These are phyloP conservation scores for Torulaspora maleeae DNA, from an alignment of 805 yeast species.

Conservation along the genomic window DNA sequence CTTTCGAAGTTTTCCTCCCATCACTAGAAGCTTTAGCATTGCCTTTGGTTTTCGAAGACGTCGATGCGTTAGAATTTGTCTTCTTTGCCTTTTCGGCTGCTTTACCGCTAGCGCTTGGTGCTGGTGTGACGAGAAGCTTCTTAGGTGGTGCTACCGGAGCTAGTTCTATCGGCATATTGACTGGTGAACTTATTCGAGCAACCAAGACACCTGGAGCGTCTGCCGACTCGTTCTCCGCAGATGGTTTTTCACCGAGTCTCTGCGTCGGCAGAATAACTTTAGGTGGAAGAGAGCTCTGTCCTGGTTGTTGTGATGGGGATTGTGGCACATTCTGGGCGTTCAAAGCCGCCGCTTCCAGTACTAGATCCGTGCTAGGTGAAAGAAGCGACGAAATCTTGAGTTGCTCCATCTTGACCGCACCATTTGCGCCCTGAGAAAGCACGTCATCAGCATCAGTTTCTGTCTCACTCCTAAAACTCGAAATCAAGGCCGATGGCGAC, in stretches of 20 bases:
- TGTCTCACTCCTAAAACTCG: constrained; percentile 11
- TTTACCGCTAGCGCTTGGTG: not conserved
- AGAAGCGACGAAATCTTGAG: constrained; percentile 21
- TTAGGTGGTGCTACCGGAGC: constrained; percentile 1
- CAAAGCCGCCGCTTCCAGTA: not conserved
- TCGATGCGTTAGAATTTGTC: constrained; percentile 6
- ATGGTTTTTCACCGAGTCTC: constrained; percentile 7
- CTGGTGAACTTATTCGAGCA: constrained; percentile 26
- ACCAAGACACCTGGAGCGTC: constrained; percentile 16
- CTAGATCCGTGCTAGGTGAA: constrained; percentile 10
- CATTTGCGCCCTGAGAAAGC: not conserved
- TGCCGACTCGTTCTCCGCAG: constrained; percentile 6
- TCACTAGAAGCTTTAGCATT: constrained; percentile 3
- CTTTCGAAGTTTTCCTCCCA: constrained; percentile 4
- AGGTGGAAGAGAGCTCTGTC: constrained; percentile 11
- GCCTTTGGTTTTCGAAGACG: constrained; percentile 7
- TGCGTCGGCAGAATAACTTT: constrained; percentile 27
- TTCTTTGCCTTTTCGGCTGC: constrained; percentile 11
- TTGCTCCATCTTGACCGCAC: constrained; percentile 10
- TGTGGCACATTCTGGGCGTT: not conserved
- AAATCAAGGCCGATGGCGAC: constrained; percentile 9
- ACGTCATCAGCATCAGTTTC: constrained; percentile 1
- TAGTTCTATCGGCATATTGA: constrained; percentile 12
- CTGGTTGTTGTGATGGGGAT: constrained; percentile 6
- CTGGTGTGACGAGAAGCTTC: constrained; percentile 2